Conservation (phyloP, 805 yeast genomes). For the Peterozyma toletana region DNA sequence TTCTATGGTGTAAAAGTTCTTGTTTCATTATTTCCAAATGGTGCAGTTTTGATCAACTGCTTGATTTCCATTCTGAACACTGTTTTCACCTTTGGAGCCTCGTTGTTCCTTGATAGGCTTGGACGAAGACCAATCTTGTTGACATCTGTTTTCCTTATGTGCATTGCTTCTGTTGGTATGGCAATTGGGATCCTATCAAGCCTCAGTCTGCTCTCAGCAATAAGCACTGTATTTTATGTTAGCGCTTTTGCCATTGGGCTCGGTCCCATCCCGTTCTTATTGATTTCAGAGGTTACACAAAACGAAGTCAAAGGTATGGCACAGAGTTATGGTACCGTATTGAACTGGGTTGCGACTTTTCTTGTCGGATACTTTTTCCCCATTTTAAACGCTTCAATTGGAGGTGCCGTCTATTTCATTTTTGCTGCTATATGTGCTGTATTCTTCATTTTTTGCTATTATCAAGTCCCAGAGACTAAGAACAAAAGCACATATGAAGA, state of each 20-base stretch:
- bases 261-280: constrained; percentile 92
- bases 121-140: constrained; percentile 73
- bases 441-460: constrained; percentile 40
- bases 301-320: constrained; percentile 74
- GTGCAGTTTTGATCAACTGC: constrained; percentile 68
- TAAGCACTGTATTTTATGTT: constrained; percentile 67
- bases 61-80: constrained; percentile 70
- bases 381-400: constrained; percentile 50
- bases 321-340: constrained; percentile 86
- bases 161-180: constrained; percentile 52
- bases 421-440: constrained; percentile 54
- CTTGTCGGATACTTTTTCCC: constrained; percentile 80
- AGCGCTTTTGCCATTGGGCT: constrained; percentile 67
- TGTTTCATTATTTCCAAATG: constrained; percentile 60
- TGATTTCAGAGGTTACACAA: constrained; percentile 86
- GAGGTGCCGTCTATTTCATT: constrained; percentile 71
- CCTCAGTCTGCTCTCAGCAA: constrained; percentile 42
- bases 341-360: constrained; percentile 91
- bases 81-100: constrained; percentile 64
- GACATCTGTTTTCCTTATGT: constrained; percentile 65
- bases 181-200: constrained; percentile 54
- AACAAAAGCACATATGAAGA: constrained; percentile 55
- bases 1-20: constrained; percentile 89
- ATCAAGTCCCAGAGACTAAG: constrained; percentile 68
- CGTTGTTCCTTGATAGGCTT: constrained; percentile 63